Evolutionary conservation across 768 basidiomycete genomes (phyloP), one percentile per base, ranked within the genome.

Genomic region (Wakefieldia striispora): DNA sequence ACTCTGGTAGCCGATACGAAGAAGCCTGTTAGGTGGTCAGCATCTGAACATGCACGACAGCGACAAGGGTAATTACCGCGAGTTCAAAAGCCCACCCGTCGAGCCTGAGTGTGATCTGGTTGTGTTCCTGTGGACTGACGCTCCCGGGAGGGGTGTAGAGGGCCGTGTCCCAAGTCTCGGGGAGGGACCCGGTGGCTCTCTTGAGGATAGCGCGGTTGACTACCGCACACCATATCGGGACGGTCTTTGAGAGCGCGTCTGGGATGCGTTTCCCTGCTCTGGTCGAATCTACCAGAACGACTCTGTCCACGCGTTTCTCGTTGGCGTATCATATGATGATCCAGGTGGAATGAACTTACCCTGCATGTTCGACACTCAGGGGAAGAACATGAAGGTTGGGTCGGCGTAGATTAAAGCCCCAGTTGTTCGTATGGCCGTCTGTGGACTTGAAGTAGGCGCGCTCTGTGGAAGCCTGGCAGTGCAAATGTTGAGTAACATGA

Each of bases 161-260:
- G 3, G 65, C 58, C 0, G 60, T 66, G 55, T 87, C 78, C 86
- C 86, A 89, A 12, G 14, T n/a, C 6, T 55, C 48, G 9, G 59
- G 44, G 2, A 53, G 21, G 3, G 29, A 19, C 16, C 49, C 35
- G 7, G 50, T 16, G n/a, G 43, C 21, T 9, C 27, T 54, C 17
- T 47, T 57, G 50, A 64, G 54, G 29, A 81, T 66, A 24, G 81
- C 85, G 43, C 82, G 75, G 61, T 95, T 97, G 53, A 95, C 74
- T 5, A 93, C 89, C 9, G 89, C 75, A 64, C 95, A 95, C 95
- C 95, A 98, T 43, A 95, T 88, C 0, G 95, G 95, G 1, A 97
- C 77, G 0, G 94, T 95, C 53, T 95, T 98, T 2, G 89, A 89
- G 2, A 97, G 75, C 0, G 95, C 92, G 55, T 98, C 95, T 1